These are phyloP conservation scores for Lachnellula cervina DNA, from an alignment of 2,329 filamentous ascomycete genomes.

Conservation along the genomic window DNA sequence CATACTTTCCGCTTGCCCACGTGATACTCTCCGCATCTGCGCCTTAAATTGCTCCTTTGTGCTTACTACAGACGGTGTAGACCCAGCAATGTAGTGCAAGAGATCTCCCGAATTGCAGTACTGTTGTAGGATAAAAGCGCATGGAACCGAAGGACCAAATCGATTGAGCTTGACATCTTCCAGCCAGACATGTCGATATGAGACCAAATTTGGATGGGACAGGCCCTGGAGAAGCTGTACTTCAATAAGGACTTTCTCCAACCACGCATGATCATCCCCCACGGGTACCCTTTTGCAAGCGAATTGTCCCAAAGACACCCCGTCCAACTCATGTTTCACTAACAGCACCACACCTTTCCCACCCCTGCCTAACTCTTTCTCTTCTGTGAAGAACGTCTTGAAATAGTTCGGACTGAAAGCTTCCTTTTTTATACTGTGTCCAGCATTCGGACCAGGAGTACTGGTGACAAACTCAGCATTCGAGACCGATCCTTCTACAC, in stretches of 20 bases:
- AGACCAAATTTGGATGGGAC: slow-evolving; percentile 91
- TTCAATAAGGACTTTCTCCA: slow-evolving; percentile 90
- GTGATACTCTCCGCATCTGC: slow-evolving; percentile 75
- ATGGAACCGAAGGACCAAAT: slow-evolving; percentile 88
- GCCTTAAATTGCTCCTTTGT: slow-evolving; percentile 87
- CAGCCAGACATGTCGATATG: slow-evolving; percentile 95
- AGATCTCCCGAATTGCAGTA: slow-evolving; percentile 95
- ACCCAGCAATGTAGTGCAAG: slow-evolving; percentile 77
- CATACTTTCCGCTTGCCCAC: slow-evolving; percentile 60
- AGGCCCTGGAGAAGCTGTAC: slow-evolving; percentile 89
- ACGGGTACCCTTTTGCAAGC: slow-evolving; percentile 97
- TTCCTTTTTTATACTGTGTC: slow-evolving; percentile 72
- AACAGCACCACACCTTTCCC: slow-evolving; percentile 92
- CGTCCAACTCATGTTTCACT: slow-evolving; percentile 89
- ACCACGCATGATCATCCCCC: slow-evolving; percentile 88
- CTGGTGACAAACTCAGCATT: slow-evolving; percentile 49
- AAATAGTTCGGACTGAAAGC: slow-evolving; percentile 94
- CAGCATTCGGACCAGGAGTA: slow-evolving; percentile 39
- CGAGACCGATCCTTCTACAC: slow-evolving; percentile 23
- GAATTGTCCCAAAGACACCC: slow-evolving; percentile 82
- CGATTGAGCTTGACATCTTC: slow-evolving; percentile 79
- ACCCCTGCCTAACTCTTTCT: slow-evolving; percentile 78
- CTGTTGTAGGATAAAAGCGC: slow-evolving; percentile 94
- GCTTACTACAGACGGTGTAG: slow-evolving; percentile 50
- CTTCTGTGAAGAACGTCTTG: slow-evolving; percentile 85